phyloP scores from a whole-genome alignment of 306 rosid genomes.

The Boehmeria nivea region DNA sequence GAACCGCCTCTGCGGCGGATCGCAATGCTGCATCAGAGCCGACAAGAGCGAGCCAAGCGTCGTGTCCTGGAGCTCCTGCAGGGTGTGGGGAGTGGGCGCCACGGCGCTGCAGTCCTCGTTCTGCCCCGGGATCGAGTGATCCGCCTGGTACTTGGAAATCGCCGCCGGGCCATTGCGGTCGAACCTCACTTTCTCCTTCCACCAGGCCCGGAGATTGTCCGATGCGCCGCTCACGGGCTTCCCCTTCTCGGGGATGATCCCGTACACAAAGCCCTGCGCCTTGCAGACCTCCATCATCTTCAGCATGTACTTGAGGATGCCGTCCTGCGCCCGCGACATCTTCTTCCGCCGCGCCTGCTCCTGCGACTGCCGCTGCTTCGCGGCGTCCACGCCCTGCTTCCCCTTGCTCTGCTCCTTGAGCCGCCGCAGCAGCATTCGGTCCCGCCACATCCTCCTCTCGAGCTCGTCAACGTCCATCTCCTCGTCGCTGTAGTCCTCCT shows the following conservation, averaged over 20 bases:
- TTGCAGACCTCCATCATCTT: slow-evolving; percentile 76
- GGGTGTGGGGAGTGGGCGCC: slow-evolving; percentile 30
- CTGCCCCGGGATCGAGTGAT: slow-evolving; percentile 29
- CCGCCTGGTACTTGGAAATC: slow-evolving; percentile 44
- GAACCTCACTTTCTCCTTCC: slow-evolving; percentile 69
- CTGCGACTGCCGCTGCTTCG: slow-evolving; percentile 51
- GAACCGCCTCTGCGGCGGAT: slow-evolving; percentile 59
- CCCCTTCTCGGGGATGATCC: slow-evolving; percentile 62
- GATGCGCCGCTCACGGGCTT: slow-evolving; percentile 66
- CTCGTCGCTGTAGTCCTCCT: slow-evolving; percentile 51
- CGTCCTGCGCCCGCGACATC: slow-evolving; percentile 62
- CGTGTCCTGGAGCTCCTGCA: slow-evolving; percentile 54
- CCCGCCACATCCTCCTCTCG: slow-evolving; percentile 57
- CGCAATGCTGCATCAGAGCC: slow-evolving; percentile 56
- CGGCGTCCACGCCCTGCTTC: slow-evolving; percentile 24
- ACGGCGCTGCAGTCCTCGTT: slow-evolving; percentile 27
- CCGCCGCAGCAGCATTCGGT: slow-evolving; percentile 34
- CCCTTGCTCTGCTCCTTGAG: slow-evolving; percentile 45
- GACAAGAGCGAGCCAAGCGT: slow-evolving; percentile 62
- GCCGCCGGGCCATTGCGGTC: slow-evolving; percentile 65
- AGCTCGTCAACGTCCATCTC: slow-evolving; percentile 48
- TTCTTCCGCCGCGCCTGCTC: slow-evolving; percentile 59
- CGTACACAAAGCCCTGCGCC: slow-evolving; percentile 66
- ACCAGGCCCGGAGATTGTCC: slow-evolving; percentile 79
- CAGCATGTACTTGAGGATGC: slow-evolving; percentile 57